Evolutionary conservation across 768 basidiomycete genomes (phyloP).

Genomic region (Leccinellum luteum): DNA sequence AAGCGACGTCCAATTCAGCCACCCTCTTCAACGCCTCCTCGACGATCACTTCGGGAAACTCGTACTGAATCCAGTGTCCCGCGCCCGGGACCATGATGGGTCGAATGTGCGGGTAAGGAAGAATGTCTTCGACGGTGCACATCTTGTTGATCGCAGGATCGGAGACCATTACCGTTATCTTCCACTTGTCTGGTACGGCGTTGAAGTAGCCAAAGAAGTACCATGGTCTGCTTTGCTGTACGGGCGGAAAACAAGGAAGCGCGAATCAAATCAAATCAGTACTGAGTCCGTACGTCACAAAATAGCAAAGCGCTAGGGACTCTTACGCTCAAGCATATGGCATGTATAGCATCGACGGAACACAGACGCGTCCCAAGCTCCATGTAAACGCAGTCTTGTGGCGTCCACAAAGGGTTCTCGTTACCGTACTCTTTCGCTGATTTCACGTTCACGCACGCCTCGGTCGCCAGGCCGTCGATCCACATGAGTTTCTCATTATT

Average conservation of each 20-base stretch:
- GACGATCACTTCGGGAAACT: constrained; percentile 23
- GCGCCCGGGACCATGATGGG: constrained; percentile 10
- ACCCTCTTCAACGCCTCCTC: constrained; percentile 14
- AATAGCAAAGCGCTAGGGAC: background rate
- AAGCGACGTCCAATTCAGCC: constrained; percentile 6
- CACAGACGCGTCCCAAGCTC: constrained; percentile 14
- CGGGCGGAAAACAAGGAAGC: background rate
- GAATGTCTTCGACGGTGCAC: constrained; percentile 7
- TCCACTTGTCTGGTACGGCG: constrained; percentile 2
- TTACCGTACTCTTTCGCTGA: background rate
- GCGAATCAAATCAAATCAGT: background rate
- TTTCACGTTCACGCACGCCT: background rate
- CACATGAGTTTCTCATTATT: background rate
- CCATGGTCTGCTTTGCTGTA: constrained; percentile 16
- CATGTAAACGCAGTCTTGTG: constrained; percentile 2
- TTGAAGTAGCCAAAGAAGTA: constrained; percentile 9
- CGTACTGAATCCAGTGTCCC: constrained; percentile 27
- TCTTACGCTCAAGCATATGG: constrained; percentile 8
- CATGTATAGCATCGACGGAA: constrained; percentile 1
- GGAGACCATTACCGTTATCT: constrained; percentile 14
- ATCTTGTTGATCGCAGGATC: constrained; percentile 13
- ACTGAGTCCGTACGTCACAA: background rate
- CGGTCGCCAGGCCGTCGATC: background rate
- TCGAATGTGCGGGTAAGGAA: constrained; percentile 13
- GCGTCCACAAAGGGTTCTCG: constrained; percentile 18